Percentiles rank a stretch among this genome's conserved stretches.
Conservation (phyloP, 2,329 filamentous ascomycete species). For the Reticulascus tulasneorum region DNA sequence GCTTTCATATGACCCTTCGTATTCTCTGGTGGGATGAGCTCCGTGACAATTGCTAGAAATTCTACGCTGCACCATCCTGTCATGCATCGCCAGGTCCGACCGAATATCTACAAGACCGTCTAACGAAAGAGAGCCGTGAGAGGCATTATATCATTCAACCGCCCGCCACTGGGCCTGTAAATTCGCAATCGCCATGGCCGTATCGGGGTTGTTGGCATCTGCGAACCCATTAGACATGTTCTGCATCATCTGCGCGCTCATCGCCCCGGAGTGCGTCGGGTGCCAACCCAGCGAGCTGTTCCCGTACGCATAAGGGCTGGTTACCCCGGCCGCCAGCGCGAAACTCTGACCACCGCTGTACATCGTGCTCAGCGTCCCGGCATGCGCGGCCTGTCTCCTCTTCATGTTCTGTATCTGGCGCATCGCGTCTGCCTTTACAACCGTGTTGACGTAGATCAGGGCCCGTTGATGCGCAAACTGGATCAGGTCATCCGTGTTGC, state of each 20-base stretch:
- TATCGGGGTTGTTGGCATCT: constrained; percentile 27
- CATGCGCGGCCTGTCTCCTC: constrained; percentile 18
- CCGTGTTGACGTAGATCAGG: constrained; percentile 9
- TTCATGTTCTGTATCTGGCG: constrained; percentile 12
- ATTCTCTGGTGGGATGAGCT: no score
- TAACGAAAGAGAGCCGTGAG: no score
- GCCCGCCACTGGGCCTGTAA: no score
- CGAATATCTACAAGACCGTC: no score
- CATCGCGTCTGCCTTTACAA: constrained; percentile 6
- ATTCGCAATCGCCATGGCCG: no score
- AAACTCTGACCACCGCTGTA: constrained; percentile 28
- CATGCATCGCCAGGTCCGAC: no score
- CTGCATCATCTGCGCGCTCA: no score
- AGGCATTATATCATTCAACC: no score
- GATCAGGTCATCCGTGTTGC: background rate
- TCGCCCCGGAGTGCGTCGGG: constrained; percentile 28
- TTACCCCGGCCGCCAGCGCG: constrained; percentile 19
- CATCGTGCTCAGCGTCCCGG: constrained; percentile 26
- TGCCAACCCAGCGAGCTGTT: constrained; percentile 30
- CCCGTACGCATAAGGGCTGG: constrained; percentile 27
- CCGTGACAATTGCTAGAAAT: no score
- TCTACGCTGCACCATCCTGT: no score
- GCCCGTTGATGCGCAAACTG: constrained; percentile 4
- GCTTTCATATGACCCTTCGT: no score
- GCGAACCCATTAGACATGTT: no score